phyloP scores from a whole-genome alignment of 805 yeast genomes.

The Hanseniaspora singularis region DNA sequence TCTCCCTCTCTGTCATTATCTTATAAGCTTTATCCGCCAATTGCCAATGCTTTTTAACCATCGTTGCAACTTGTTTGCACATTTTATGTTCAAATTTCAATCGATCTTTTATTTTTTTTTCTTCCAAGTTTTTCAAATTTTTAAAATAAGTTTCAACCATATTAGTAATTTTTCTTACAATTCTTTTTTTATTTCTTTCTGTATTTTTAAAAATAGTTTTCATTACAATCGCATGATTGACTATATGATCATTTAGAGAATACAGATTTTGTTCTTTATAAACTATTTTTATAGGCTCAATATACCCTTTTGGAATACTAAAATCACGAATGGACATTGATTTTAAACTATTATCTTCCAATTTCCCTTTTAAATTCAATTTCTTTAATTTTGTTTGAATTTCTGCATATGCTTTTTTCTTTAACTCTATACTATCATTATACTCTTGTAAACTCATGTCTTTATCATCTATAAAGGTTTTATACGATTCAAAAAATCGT shows the following conservation, averaged over 20 bases:
- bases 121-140: conserved; percentile 78
- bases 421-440: conserved; percentile 43
- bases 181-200: conserved; percentile 50
- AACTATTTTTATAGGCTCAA: conserved; percentile 37
- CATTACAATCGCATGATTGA: conserved; percentile 62
- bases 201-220: conserved; percentile 59
- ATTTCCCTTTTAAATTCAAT: neutral
- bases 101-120: conserved; percentile 60
- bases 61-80: conserved; percentile 71
- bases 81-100: conserved; percentile 57
- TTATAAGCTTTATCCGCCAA: conserved; percentile 76
- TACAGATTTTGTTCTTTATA: conserved; percentile 30
- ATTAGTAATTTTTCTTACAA: conserved; percentile 58
- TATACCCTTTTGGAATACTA: conserved; percentile 34
- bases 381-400: conserved; percentile 29
- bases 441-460: conserved; percentile 53
- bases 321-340: no score
- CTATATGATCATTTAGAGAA: conserved; percentile 59
- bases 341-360: no score
- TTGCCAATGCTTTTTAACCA: conserved; percentile 82
- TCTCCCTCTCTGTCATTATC: conserved; percentile 72
- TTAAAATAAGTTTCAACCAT: conserved; percentile 82
- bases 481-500: conserved; percentile 43
- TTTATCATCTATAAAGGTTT: conserved; percentile 40
- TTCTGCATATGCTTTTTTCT: conserved; percentile 33